These are phyloP conservation scores for Torulaspora maleeae DNA, from an alignment of 805 yeast species.

Conservation along the genomic window DNA sequence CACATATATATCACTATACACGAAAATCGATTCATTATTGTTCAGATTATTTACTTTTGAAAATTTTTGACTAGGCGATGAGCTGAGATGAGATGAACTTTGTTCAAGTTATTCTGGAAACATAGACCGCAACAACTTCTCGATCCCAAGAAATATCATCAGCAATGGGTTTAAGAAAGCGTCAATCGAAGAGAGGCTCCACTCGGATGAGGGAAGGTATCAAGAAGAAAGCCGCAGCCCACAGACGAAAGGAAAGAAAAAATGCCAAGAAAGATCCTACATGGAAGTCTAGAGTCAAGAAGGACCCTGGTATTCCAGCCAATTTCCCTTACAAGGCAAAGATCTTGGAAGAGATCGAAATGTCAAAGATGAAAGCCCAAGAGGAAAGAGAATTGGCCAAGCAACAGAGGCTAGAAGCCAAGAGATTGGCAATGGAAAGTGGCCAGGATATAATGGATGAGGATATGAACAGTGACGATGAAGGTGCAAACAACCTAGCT, in stretches of 20 bases:
- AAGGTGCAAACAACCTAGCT: constrained; percentile 55
- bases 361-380: constrained; percentile 48
- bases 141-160: not conserved
- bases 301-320: constrained; percentile 93
- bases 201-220: constrained; percentile 96
- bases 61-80: constrained; percentile 20
- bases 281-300: constrained; percentile 80
- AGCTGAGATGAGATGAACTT: constrained; percentile 21
- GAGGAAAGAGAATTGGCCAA: constrained; percentile 52
- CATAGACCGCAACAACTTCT: not conserved
- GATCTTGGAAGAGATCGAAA: constrained; percentile 69
- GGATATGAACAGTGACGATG: constrained; percentile 40
- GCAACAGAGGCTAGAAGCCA: constrained; percentile 43
- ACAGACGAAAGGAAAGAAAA: constrained; percentile 79
- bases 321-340: constrained; percentile 90
- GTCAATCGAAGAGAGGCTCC: constrained; percentile 77
- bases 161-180: constrained; percentile 51
- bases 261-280: constrained; percentile 82
- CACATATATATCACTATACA: not conserved
- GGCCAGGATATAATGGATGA: constrained; percentile 38
- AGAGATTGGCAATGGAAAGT: constrained; percentile 37
- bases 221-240: constrained; percentile 91
- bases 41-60: constrained; percentile 6
- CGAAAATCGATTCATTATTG: not conserved
- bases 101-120: too few relatives aligned